Evolutionary conservation across 2,329 filamentous ascomycete species (phyloP).

Genomic region (Scopulariopsis brevicaulis): DNA sequence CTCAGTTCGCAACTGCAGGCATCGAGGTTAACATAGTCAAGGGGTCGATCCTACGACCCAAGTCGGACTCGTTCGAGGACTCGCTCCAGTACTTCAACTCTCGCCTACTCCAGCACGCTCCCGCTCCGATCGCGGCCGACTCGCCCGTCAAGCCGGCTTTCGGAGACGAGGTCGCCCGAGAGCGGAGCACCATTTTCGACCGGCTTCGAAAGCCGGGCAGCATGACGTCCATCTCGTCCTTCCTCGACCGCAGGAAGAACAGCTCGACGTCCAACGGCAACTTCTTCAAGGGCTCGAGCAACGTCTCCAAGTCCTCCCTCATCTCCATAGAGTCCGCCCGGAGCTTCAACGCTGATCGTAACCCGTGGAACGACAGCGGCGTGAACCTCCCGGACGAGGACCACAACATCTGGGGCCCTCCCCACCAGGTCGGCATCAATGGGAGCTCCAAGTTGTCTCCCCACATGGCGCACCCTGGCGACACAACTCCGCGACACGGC

Average conservation of each 20-base stretch:
- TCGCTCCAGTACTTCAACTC: slow-evolving; percentile 95
- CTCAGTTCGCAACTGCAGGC: slow-evolving; percentile 75
- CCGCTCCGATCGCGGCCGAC: slow-evolving; percentile 68
- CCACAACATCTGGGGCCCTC: slow-evolving; percentile 40
- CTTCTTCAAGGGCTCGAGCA: slow-evolving; percentile 86
- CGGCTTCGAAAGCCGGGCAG: slow-evolving; percentile 88
- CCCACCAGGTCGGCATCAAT: slow-evolving; percentile 2
- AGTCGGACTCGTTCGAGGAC: slow-evolving; percentile 97
- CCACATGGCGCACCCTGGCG: slow-evolving; percentile 59
- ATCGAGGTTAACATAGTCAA: slow-evolving; percentile 82
- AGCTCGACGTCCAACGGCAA: slow-evolving; percentile 71
- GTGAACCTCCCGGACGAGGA: slow-evolving; percentile 91
- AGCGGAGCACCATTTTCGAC: slow-evolving; percentile 78
- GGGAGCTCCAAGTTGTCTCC: slow-evolving; percentile 42
- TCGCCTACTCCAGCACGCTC: slow-evolving; percentile 88
- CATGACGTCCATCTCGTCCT: slow-evolving; percentile 92
- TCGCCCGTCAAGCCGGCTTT: slow-evolving; percentile 82
- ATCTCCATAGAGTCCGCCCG: slow-evolving; percentile 93
- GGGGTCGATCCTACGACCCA: slow-evolving; percentile 92
- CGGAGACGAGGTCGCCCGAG: slow-evolving; percentile 66
- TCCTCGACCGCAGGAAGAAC: slow-evolving; percentile 91
- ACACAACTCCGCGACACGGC: slow-evolving; percentile 74
- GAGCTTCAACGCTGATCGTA: slow-evolving; percentile 81
- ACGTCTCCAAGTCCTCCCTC: slow-evolving; percentile 88
- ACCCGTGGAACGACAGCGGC: slow-evolving; percentile 96